phyloP scores from a whole-genome alignment of 352 stramenopile genomes.

The Blastocystis sp. region DNA sequence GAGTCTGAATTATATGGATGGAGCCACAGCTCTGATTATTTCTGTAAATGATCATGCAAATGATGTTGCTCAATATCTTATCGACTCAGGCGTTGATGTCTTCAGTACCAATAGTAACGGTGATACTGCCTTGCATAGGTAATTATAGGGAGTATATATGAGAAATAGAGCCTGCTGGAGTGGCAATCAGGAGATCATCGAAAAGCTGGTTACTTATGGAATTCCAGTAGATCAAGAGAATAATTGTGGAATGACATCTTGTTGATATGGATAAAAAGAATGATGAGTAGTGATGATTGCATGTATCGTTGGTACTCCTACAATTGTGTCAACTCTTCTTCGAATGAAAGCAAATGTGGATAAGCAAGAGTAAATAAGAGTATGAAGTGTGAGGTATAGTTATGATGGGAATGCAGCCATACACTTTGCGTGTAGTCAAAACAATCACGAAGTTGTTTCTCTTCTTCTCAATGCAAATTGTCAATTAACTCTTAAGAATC shows the following conservation, averaged over 20 bases:
- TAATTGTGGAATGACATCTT: slow-evolving; percentile 24
- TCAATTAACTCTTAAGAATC: background rate
- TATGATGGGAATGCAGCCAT: slow-evolving; percentile 33
- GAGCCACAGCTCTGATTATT: slow-evolving; percentile 25
- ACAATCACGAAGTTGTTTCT: background rate
- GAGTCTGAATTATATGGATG: background rate
- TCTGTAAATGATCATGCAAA: background rate
- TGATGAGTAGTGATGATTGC: slow-evolving; percentile 47
- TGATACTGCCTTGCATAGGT: slow-evolving; percentile 16
- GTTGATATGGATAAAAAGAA: background rate
- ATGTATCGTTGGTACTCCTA: background rate
- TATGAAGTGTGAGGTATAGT: background rate
- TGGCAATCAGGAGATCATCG: slow-evolving; percentile 3
- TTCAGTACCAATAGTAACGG: slow-evolving; percentile 18
- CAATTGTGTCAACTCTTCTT: background rate
- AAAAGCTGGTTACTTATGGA: background rate
- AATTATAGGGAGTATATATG: background rate
- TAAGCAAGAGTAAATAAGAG: background rate
- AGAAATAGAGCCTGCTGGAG: slow-evolving; percentile 30
- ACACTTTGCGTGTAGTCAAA: background rate
- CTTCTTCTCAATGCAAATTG: background rate
- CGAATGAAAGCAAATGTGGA: background rate
- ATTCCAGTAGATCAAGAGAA: background rate
- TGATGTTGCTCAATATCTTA: background rate
- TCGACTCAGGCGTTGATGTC: background rate